Base-by-base conservation (phyloP, 306 rosid genomes). In the Rosa chinensis region DNA sequence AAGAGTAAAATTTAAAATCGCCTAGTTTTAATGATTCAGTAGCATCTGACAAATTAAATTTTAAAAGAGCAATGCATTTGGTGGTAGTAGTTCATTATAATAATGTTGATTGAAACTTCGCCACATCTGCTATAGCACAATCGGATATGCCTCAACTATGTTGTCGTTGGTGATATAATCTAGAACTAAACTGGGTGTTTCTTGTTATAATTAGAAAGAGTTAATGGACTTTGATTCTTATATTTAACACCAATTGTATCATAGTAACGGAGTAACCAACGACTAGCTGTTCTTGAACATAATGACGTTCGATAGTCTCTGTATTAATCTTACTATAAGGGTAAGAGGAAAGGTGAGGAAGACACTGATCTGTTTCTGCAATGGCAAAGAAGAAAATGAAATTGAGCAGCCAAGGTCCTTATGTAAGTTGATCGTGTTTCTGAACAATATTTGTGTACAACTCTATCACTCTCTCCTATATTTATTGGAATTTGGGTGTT, bases 381-480 rank as follows among this genome's bases (percentile, higher is more conserved):
- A 78, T 81, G 87, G 83, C 80, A 73, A 81, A 71, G 79, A 75
- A 58, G 64, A 81, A 86, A 21, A 79, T 84, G 78, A 86, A 76
- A 52, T 18, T 81, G 76, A 73, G 50, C 52, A 76, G 28, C 68
- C 72, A 79, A 82, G 88, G 72, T 67, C 45, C 82, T 5, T 23
- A 82, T 66, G 88, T 82, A 55, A 66, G 83, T 76, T 74, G 71
- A 1, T 43, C 79, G 44, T 23, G 56, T 20, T 42, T 23, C 35
- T 42, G 11, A 9, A 45, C 17, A 6, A 50, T 70, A 44, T 59
- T 39, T 5, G 50, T 10, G 35, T 32, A 21, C 40, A 3, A 28
- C 56, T 67, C 44, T 83, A 43, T 32, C 78, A 66, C 25, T 42
- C 32, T 64, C 14, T 72, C 61, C 42, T 20, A 1, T 25, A 56